Evolutionary conservation across 306 rosid genomes (phyloP).

Genomic region (Calophaca sinica): DNA sequence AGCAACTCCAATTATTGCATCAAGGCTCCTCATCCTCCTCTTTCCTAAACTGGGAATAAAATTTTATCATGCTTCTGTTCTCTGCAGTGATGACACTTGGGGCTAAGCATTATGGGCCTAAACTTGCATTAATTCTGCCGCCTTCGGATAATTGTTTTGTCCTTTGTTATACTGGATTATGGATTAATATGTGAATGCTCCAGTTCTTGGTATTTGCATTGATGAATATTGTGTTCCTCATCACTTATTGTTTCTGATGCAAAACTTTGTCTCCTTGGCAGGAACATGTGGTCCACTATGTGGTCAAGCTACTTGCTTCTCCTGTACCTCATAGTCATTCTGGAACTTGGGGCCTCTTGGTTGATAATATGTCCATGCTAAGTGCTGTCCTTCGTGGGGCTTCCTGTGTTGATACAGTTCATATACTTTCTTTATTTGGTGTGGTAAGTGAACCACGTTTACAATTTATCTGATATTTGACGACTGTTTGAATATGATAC

Average conservation of each 20-base stretch:
- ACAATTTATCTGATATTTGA: conserved; percentile 25
- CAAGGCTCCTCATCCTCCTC: conserved; percentile 1
- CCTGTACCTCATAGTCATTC: conserved; percentile 56
- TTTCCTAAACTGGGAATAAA: conserved; percentile 37
- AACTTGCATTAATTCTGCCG: conserved; percentile 27
- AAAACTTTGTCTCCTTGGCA: conserved; percentile 47
- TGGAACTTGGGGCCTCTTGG: conserved; percentile 63
- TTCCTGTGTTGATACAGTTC: conserved; percentile 69
- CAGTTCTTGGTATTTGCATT: conserved; percentile 29
- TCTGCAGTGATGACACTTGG: conserved; percentile 20
- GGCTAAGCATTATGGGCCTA: conserved; percentile 7
- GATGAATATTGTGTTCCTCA: conserved; percentile 27
- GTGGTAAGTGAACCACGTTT: conserved; percentile 59
- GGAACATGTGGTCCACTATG: conserved; percentile 78
- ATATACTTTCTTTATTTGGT: conserved; percentile 80
- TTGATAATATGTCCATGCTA: conserved; percentile 67
- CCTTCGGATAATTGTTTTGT: conserved; percentile 17
- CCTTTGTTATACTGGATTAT: conserved; percentile 36
- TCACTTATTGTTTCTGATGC: conserved; percentile 38
- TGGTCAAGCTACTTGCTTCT: conserved; percentile 75
- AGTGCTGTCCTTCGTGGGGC: conserved; percentile 68
- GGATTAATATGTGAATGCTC: conserved; percentile 26
- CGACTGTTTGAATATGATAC: neutral
- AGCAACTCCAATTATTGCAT: neutral
- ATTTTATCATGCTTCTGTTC: conserved; percentile 11